Evolutionary conservation across 495 filamentous ascomycete genomes (phyloP), one percentile per base, ranked within the genome.

Genomic region (Saxophila tyrrhenica): DNA sequence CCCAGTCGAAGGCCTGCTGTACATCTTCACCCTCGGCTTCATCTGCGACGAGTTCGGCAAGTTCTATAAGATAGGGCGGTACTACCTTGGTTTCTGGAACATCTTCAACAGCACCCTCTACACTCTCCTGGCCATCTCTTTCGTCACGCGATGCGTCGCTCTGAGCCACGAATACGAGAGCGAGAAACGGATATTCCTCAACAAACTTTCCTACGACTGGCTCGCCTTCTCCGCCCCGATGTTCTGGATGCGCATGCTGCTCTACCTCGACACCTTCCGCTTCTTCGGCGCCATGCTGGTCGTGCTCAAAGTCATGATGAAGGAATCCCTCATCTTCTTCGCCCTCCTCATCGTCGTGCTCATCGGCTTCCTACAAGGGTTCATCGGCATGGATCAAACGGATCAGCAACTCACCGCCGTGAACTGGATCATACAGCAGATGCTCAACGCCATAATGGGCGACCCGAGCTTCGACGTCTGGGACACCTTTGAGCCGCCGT

Each of bases 201-300:
- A 95, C 65, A 71, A 80, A 45, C 67, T 96, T 21, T 86, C 82
- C 61, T 98, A 98, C 70, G 91, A 95, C 71, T 94, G 96, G 67
- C 63, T 84, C 24, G 91, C 92, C 3, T 94, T 95, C 66, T 80
- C 81, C 17, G 89, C 91, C 0, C 92, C 92, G 0, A 89, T 98
- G 87, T 95, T 98, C 68, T 98, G 92, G 92, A 81, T 82, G 62
- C 86, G 92, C 16, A 77, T 98, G 63, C 75, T 97, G 54, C 80
- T 98, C 8, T 98, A 94, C 64, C 77, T 98, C 9, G 92, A 98
- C 72, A 84, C 61, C 0, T 87, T 92, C 72, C 84, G 86, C 55
- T 98, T 98, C 75, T 97, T 98, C 59, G 92, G 92, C 42, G 88
- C 88, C 49, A 97, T 98, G 94, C 76, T 98, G 32, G 90, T 97